These are phyloP conservation scores for Fusarium veterinarium DNA, from an alignment of 2,329 filamentous ascomycete species.

Conservation along the genomic window DNA sequence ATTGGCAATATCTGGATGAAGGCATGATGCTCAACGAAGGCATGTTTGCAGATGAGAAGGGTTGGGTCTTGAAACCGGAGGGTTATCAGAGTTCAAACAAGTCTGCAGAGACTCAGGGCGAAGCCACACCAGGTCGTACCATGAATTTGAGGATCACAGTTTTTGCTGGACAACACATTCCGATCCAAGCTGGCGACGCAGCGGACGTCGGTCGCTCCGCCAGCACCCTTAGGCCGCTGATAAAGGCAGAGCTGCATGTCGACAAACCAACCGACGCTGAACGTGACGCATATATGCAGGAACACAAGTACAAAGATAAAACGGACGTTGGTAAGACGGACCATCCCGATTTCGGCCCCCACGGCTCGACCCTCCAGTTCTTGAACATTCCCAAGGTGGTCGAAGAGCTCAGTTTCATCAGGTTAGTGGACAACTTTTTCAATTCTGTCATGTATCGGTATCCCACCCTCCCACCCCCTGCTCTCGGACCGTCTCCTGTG, in stretches of 20 bases:
- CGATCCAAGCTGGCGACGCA: slow-evolving; percentile 47
- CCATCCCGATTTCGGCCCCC: slow-evolving; percentile 71
- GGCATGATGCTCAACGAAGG: slow-evolving; percentile 97
- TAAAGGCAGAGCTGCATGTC: slow-evolving; percentile 85
- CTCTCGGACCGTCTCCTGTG: neutral
- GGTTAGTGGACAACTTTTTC: slow-evolving; percentile 61
- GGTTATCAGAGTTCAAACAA: slow-evolving; percentile 71
- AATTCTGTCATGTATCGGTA: neutral
- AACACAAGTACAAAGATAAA: slow-evolving; percentile 69
- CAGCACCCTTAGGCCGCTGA: slow-evolving; percentile 70
- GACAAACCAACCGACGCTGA: slow-evolving; percentile 65
- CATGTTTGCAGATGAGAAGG: slow-evolving; percentile 90
- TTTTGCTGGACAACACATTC: slow-evolving; percentile 79
- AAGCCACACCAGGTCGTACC: slow-evolving; percentile 61
- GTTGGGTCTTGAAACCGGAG: slow-evolving; percentile 87
- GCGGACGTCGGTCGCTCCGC: slow-evolving; percentile 47
- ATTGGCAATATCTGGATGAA: slow-evolving; percentile 95
- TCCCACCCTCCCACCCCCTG: neutral
- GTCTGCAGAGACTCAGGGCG: slow-evolving; percentile 54
- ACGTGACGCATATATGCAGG: slow-evolving; percentile 50
- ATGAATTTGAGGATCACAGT: slow-evolving; percentile 78
- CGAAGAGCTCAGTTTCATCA: slow-evolving; percentile 77
- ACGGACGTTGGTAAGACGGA: slow-evolving; percentile 67
- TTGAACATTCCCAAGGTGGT: slow-evolving; percentile 67
- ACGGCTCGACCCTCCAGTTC: slow-evolving; percentile 69